A percentile compares a stretch with the other conserved stretches of the same genome.
Evolutionary conservation across 108 stramenopile species (phyloP).

Genomic region (Aurantiochytrium sp.): DNA sequence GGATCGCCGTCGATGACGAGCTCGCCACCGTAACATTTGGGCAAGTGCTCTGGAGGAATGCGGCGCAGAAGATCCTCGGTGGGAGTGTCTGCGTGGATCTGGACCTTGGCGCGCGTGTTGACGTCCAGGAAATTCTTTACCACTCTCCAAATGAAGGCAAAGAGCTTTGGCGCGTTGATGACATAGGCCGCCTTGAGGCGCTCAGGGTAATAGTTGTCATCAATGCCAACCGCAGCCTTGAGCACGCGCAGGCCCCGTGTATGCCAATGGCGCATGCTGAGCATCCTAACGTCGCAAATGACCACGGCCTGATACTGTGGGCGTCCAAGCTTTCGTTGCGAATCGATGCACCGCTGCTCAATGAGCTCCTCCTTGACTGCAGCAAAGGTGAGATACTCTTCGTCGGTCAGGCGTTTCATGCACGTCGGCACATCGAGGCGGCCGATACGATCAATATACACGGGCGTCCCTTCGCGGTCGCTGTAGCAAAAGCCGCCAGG

Average conservation of each 20-base stretch:
- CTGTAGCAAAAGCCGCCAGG: background rate
- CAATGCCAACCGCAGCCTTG: background rate
- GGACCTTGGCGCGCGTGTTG: background rate
- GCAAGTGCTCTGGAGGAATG: background rate
- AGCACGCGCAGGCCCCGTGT: background rate
- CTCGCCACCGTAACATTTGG: background rate
- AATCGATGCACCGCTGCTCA: background rate
- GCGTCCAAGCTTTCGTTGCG: background rate
- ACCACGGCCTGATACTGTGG: background rate
- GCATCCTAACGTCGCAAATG: background rate
- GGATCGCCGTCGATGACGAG: slow-evolving; percentile 14
- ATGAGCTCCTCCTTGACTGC: background rate
- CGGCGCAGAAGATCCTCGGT: background rate
- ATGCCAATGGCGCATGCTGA: slow-evolving; percentile 7
- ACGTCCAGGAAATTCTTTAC: background rate
- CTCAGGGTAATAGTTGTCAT: slow-evolving; percentile 8
- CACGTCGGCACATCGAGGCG: background rate
- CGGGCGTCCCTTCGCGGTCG: background rate
- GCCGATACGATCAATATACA: slow-evolving; percentile 20
- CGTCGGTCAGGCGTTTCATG: background rate
- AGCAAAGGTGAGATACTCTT: background rate
- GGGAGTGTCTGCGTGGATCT: background rate
- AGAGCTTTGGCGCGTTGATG: background rate
- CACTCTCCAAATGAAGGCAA: background rate
- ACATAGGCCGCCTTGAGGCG: background rate